Evolutionary conservation across 139 green algal genomes (phyloP), one percentile per base, ranked within the genome.

Genomic region (Penium margaritaceum): DNA sequence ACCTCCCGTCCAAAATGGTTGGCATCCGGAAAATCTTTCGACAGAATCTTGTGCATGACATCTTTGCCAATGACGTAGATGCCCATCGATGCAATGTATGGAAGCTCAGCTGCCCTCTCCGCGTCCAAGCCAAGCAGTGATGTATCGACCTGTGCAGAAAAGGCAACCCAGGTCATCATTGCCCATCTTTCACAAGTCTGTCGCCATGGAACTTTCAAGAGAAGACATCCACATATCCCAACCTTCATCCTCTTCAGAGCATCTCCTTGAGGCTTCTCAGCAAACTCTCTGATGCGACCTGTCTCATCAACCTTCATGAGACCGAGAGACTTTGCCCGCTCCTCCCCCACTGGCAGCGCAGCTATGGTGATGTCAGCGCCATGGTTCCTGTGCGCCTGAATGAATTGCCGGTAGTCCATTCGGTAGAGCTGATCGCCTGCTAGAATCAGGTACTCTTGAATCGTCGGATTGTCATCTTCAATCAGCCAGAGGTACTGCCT

Each of bases 401-500:
- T 91, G 88, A 99, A 99, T 30, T 92, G 84, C 37, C 86, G 80
- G 87, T 99, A 99, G 88, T 99, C 92, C 95, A 99, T 99, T 81
- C 94, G 89, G 86, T 99, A 99, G 72, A 99, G 85, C 84, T 99
- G 94, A 86, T 99, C 94, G 30, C 91, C 94, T 69, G 94, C 95
- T 15, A 99, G 88, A 81, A 99, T 98, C 35, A 99, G 83, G 81
- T 94, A 97, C 77, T 99, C 93, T 82, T 97, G 87, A 51, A 97
- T 88, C 21, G 74, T 57, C 30, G 91, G 88, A 24, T 80, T 54
- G 30, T 92, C 88, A 71, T 97, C 89, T 47, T 97, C 89, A 83
- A 99, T 97, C 37, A 99, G 88, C 93, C 95, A 99, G 73, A 97
- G 85, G 85, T 98, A 99, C 82, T 99, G 95, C 14, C 95, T 84